Evolutionary conservation across 768 basidiomycete genomes (phyloP).

Genomic region (Lanmaoa rubissima): DNA sequence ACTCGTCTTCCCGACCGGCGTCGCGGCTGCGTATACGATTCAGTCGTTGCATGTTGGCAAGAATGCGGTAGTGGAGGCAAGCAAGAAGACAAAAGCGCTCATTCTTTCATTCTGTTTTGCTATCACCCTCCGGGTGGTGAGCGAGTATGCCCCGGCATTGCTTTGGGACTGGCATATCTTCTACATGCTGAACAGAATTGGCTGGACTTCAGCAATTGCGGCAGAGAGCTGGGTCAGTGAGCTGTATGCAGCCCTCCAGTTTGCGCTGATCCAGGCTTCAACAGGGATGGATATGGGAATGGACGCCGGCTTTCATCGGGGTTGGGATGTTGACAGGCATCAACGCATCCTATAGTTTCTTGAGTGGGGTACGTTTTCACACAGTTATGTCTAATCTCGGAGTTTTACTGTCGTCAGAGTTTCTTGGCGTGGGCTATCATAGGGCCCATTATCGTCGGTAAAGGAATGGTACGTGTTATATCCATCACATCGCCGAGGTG

Average conservation of each 20-base stretch:
- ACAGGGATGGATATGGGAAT: constrained; percentile 25
- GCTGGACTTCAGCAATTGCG: neutral
- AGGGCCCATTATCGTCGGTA: constrained; percentile 48
- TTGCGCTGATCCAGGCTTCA: neutral
- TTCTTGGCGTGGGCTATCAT: constrained; percentile 65
- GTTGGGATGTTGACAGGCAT: constrained; percentile 57
- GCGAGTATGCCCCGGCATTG: neutral
- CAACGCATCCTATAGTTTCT: constrained; percentile 60
- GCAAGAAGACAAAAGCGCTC: neutral
- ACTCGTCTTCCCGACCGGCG: neutral
- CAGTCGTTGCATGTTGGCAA: neutral
- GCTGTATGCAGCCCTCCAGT: neutral
- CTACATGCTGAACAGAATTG: neutral
- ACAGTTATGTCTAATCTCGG: neutral
- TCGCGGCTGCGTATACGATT: neutral
- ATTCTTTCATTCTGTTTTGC: neutral
- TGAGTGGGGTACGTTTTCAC: constrained; percentile 33
- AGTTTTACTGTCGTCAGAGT: constrained; percentile 31
- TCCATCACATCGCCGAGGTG: neutral
- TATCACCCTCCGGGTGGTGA: neutral
- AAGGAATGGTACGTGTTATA: neutral
- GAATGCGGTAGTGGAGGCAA: neutral
- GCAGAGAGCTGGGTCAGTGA: constrained; percentile 2
- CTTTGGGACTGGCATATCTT: constrained; percentile 3
- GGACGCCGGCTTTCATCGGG: constrained; percentile 57